Conservation (phyloP, 208 protist species). For the Angomonas ambiguus region DNA sequence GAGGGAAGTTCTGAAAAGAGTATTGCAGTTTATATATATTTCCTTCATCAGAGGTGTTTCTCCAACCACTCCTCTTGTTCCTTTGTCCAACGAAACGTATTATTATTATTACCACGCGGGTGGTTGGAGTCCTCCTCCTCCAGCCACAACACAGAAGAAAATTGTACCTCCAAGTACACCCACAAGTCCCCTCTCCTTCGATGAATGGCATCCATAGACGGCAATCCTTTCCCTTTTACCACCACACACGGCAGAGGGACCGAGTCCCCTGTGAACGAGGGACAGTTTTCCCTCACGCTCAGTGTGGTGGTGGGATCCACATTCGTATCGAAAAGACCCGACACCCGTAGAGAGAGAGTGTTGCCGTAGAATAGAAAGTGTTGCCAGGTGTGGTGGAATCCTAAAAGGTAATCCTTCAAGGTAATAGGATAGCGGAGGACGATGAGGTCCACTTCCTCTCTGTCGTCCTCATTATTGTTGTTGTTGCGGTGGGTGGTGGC, state of each 20-base stretch:
- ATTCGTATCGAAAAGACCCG: too few species aligned
- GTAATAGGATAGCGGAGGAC: neutral
- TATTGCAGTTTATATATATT: neutral
- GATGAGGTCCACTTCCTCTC: too few species aligned
- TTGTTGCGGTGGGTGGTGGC: too few species aligned
- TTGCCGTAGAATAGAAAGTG: neutral
- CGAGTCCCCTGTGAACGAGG: too few species aligned
- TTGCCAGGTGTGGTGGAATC: neutral
- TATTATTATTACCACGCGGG: neutral
- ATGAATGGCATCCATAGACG: neutral
- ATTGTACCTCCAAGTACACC: neutral
- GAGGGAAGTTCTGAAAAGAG: neutral
- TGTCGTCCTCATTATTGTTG: too few species aligned
- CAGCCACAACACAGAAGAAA: too few species aligned
- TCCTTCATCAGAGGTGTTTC: neutral
- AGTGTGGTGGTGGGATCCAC: too few species aligned
- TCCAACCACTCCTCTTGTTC: neutral
- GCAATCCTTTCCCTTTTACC: neutral
- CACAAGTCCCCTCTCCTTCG: neutral
- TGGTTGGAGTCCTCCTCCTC: too few species aligned
- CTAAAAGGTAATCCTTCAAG: neutral
- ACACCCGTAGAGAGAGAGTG: neutral
- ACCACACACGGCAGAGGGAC: too few species aligned
- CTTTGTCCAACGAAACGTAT: neutral
- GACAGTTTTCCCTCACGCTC: too few species aligned